Evolutionary conservation across 2,329 filamentous ascomycete genomes (phyloP).

Genomic region (Aspergillus sp.): DNA sequence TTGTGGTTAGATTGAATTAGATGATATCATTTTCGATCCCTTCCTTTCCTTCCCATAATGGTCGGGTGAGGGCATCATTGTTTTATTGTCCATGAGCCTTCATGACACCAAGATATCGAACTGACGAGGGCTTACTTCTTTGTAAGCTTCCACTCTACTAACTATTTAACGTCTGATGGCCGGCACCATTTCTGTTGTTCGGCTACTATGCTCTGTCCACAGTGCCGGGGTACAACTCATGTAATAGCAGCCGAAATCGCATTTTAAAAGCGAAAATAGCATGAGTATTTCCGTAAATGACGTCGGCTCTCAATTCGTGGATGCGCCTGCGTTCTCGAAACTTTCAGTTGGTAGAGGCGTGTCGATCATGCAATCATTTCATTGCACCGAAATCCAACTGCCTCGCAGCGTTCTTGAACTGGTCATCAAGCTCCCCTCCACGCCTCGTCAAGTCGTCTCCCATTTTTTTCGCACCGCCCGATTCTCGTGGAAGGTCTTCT

Average conservation of each 20-base stretch:
- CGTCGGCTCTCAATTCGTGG: background rate
- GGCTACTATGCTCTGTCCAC: background rate
- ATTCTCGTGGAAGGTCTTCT: constrained; percentile 76
- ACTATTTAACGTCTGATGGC: background rate
- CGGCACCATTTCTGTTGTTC: background rate
- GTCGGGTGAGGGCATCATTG: background rate
- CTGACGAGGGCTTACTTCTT: background rate
- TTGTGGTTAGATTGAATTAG: background rate
- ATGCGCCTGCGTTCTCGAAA: background rate
- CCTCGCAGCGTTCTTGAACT: constrained; percentile 71
- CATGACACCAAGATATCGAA: background rate
- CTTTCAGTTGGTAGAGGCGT: background rate
- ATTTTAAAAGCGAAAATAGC: background rate
- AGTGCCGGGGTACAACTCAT: background rate
- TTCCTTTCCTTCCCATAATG: background rate
- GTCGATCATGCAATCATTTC: constrained; percentile 3
- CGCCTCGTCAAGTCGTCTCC: constrained; percentile 78
- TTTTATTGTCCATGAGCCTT: background rate
- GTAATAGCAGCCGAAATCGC: background rate
- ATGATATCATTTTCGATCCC: background rate
- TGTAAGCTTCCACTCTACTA: background rate
- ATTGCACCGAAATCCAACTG: constrained; percentile 72
- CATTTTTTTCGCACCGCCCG: constrained; percentile 70
- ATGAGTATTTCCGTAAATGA: background rate
- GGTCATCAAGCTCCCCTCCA: constrained; percentile 68